Percentiles rank a stretch among this genome's conserved stretches.
Evolutionary conservation across 2,329 filamentous ascomycete genomes (phyloP).

Genomic region (Cyphellophora europaea): DNA sequence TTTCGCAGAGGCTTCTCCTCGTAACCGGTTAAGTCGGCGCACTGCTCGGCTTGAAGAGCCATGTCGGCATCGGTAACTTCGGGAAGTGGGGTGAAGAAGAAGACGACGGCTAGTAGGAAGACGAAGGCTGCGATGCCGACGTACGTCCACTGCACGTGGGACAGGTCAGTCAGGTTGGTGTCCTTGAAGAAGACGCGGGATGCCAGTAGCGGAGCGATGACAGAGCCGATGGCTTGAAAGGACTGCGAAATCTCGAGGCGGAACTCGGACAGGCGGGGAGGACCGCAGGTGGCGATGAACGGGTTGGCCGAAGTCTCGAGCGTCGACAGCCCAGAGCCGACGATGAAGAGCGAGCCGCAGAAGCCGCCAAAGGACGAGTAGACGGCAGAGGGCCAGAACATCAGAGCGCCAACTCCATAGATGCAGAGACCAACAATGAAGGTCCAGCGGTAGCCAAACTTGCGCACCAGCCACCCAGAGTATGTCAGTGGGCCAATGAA

Average conservation of each 20-base stretch:
- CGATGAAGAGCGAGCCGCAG: slow-evolving; percentile 58
- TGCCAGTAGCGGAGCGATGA: slow-evolving; percentile 64
- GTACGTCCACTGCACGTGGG: slow-evolving; percentile 70
- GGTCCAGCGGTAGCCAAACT: slow-evolving; percentile 61
- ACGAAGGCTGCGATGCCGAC: slow-evolving; percentile 70
- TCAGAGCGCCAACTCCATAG: slow-evolving; percentile 64
- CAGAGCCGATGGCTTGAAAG: slow-evolving; percentile 66
- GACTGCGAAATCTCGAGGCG: slow-evolving; percentile 70
- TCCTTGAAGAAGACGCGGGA: slow-evolving; percentile 55
- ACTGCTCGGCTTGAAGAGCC: slow-evolving; percentile 45
- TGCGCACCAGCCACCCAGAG: slow-evolving; percentile 54
- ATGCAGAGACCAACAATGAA: slow-evolving; percentile 66
- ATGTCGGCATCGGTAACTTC: slow-evolving; percentile 66
- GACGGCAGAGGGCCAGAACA: slow-evolving; percentile 76
- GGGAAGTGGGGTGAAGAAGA: slow-evolving; percentile 58
- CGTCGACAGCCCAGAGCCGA: slow-evolving; percentile 63
- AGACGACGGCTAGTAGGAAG: slow-evolving; percentile 54
- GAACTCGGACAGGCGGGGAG: slow-evolving; percentile 65
- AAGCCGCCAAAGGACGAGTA: slow-evolving; percentile 66
- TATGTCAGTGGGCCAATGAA: slow-evolving; percentile 45
- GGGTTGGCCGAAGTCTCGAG: slow-evolving; percentile 72
- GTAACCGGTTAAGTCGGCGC: slow-evolving; percentile 22
- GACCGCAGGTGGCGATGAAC: slow-evolving; percentile 68
- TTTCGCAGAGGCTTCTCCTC: slow-evolving; percentile 56
- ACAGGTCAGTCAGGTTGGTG: slow-evolving; percentile 51